A percentile compares a stretch with the other conserved stretches of the same genome.
phyloP scores from a whole-genome alignment of 2,329 filamentous ascomycete genomes.

The Fusarium sp. region DNA sequence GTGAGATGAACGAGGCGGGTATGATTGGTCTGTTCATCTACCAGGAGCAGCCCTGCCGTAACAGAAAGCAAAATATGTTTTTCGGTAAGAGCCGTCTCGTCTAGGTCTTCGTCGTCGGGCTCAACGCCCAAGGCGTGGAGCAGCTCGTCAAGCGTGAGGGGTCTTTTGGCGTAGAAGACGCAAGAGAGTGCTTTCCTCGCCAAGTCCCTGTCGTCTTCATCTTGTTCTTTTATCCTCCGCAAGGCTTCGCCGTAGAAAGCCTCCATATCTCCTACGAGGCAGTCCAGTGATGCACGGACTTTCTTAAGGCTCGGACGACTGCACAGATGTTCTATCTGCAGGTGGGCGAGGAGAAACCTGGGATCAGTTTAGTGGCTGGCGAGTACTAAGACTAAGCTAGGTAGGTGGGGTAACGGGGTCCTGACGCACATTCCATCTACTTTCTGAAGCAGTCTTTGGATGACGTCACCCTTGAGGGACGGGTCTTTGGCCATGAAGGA shows the following conservation, averaged over 20 bases:
- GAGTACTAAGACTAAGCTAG: too few species aligned
- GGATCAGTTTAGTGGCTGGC: too few species aligned
- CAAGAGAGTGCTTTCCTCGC: constrained; percentile 16
- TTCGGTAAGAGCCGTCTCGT: constrained; percentile 15
- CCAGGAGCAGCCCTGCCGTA: constrained; percentile 19
- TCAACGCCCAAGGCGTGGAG: constrained; percentile 28
- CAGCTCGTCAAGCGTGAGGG: constrained; percentile 25
- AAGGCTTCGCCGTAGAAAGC: constrained; percentile 26
- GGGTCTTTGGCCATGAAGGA: too few species aligned
- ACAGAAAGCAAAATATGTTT: constrained; percentile 18
- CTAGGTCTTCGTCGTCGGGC: constrained; percentile 14
- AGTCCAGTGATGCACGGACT: constrained; percentile 15
- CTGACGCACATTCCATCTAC: too few species aligned
- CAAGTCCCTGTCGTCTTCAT: constrained; percentile 12
- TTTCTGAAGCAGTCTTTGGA: too few species aligned
- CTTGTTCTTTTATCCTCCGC: constrained; percentile 19
- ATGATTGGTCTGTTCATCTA: constrained; percentile 14
- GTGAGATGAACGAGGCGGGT: constrained; percentile 24
- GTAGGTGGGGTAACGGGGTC: too few species aligned
- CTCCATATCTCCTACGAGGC: constrained; percentile 19
- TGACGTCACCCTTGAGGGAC: too few species aligned
- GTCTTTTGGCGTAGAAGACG: constrained; percentile 25
- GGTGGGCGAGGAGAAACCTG: too few species aligned
- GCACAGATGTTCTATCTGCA: constrained; percentile 26
- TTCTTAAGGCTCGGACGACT: constrained; percentile 12